These are phyloP conservation scores for Rhodosporidiobolus odoratus DNA, from an alignment of 768 basidiomycete species.

Conservation along the genomic window DNA sequence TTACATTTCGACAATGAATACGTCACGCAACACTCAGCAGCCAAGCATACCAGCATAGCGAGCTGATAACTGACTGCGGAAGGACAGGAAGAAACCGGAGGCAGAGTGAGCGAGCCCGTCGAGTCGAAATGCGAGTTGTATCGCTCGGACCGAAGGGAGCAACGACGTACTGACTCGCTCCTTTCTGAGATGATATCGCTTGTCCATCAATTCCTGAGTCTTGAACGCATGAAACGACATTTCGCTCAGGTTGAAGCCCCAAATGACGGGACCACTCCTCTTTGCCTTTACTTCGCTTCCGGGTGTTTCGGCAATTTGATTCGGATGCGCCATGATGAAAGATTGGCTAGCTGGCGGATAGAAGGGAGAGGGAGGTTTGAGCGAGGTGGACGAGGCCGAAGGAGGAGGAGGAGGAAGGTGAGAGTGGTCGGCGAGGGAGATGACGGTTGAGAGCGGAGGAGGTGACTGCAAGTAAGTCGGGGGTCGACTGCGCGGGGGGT, in stretches of 20 bases:
- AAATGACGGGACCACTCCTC: constrained; percentile 10
- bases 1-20: constrained; percentile 28
- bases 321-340: background rate
- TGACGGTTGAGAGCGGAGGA: constrained; percentile 25
- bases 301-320: background rate
- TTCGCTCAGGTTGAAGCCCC: constrained; percentile 33
- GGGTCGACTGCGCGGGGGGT: background rate
- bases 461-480: background rate
- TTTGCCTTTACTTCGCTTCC: background rate
- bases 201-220: constrained; percentile 23
- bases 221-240: constrained; percentile 29
- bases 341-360: background rate
- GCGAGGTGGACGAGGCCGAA: background rate
- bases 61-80: constrained; percentile 37
- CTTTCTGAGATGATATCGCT: constrained; percentile 27
- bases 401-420: too few species aligned
- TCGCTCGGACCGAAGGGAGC: too few species aligned
- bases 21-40: constrained; percentile 38
- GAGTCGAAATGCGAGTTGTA: too few species aligned
- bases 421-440: background rate
- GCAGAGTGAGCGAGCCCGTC: too few species aligned
- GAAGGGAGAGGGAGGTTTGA: background rate
- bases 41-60: constrained; percentile 40
- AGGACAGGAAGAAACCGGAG: too few species aligned
- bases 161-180: constrained; percentile 30